A percentile compares a stretch with the other conserved stretches of the same genome.
These are phyloP conservation scores for Biscogniauxia mediterranea DNA, from an alignment of 2,329 filamentous ascomycete species.

Conservation along the genomic window DNA sequence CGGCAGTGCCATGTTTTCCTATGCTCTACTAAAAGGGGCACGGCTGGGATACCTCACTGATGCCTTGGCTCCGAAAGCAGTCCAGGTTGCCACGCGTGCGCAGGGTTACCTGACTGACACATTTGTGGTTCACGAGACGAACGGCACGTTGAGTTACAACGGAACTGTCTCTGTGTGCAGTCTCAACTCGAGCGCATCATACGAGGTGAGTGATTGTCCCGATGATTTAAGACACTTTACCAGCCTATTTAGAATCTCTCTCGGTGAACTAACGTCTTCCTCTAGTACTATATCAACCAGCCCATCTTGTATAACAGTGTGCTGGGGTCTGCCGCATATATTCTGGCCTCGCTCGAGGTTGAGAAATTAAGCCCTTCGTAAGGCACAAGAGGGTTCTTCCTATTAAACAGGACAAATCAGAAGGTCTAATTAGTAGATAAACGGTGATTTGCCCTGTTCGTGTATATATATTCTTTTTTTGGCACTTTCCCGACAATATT, in stretches of 20 bases:
- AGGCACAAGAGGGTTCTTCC: background rate
- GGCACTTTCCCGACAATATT: too few species aligned
- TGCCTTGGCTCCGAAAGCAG: slow-evolving; percentile 5
- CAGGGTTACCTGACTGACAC: slow-evolving; percentile 24
- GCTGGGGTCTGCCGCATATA: slow-evolving; percentile 37
- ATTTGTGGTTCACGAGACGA: slow-evolving; percentile 27
- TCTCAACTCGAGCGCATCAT: slow-evolving; percentile 40
- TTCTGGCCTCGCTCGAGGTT: slow-evolving; percentile 38
- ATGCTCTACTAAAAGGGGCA: slow-evolving; percentile 36
- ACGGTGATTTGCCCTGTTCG: background rate
- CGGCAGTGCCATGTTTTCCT: slow-evolving; percentile 36
- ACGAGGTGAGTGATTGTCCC: slow-evolving; percentile 27
- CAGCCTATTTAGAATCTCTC: background rate
- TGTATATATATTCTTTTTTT: too few species aligned
- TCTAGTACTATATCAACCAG: slow-evolving; percentile 37
- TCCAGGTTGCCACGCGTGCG: slow-evolving; percentile 15
- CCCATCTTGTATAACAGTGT: slow-evolving; percentile 38
- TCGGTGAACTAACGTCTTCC: slow-evolving; percentile 12
- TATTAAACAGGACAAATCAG: background rate
- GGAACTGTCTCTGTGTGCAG: slow-evolving; percentile 41
- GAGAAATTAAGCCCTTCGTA: slow-evolving; percentile 24
- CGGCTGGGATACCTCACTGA: slow-evolving; percentile 34
- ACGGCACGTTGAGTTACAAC: slow-evolving; percentile 33
- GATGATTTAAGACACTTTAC: background rate
- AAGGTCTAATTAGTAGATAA: background rate